Conservation (phyloP, 441 rosid species). For the Rhodomyrtus psidioides region DNA sequence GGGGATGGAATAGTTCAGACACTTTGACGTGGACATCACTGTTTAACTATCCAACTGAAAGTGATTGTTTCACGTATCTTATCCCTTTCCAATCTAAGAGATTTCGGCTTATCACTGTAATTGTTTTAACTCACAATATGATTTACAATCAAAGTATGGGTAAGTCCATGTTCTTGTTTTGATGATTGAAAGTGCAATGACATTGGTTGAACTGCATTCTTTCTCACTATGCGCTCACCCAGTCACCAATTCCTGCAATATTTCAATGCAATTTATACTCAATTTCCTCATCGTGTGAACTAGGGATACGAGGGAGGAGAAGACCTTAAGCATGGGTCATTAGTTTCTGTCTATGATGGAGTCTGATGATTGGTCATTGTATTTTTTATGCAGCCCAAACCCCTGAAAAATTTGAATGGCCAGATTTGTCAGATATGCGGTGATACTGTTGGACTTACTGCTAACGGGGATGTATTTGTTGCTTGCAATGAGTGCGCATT, state of each 20-base stretch:
- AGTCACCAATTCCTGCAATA: neutral
- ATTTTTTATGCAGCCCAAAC: conserved; percentile 64
- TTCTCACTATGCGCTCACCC: neutral
- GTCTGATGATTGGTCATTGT: conserved; percentile 7
- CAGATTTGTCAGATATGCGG: conserved; percentile 93
- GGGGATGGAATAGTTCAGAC: neutral
- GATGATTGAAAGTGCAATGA: neutral
- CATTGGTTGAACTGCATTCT: neutral
- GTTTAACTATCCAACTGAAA: neutral
- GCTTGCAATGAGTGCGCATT: conserved; percentile 97
- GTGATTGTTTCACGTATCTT: neutral
- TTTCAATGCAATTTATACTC: neutral
- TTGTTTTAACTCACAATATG: neutral
- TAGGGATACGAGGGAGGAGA: neutral
- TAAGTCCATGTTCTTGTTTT: neutral
- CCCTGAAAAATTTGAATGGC: conserved; percentile 55
- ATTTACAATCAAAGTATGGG: neutral
- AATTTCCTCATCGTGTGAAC: neutral
- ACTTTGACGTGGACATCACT: neutral
- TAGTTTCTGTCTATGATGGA: neutral
- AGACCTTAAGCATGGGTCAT: neutral
- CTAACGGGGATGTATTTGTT: conserved; percentile 63
- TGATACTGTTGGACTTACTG: conserved; percentile 58
- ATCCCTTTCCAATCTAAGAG: neutral
- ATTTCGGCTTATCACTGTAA: neutral